Evolutionary conservation across 1,284 basidiomycete species (phyloP).

Genomic region (Naganishia sp.): DNA sequence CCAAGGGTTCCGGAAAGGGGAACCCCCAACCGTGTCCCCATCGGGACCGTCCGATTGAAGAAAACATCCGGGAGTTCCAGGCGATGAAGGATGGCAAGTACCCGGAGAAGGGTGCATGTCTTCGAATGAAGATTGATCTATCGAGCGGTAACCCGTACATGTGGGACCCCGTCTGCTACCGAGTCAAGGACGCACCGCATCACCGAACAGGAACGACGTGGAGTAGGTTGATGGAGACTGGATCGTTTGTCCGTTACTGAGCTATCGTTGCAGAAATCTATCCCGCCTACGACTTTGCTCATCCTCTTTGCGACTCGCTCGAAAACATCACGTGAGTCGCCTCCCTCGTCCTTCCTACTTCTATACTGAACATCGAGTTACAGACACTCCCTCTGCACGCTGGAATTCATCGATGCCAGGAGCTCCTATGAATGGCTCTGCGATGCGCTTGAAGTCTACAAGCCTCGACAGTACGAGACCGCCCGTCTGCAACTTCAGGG

Average conservation of each 20-base stretch:
- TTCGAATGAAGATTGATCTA: constrained; percentile 98
- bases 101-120: constrained; percentile 81
- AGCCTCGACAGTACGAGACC: constrained; percentile 97
- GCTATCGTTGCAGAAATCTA: constrained; percentile 52
- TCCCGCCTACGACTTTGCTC: constrained; percentile 97
- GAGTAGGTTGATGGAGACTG: constrained; percentile 58
- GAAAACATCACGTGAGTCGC: constrained; percentile 92
- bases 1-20: constrained; percentile 71
- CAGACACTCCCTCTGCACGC: constrained; percentile 96
- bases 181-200: constrained; percentile 86
- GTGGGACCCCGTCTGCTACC: constrained; percentile 99
- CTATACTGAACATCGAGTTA: constrained; percentile 5
- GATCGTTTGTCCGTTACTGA: not conserved
- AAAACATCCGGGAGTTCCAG: constrained; percentile 85
- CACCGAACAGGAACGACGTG: constrained; percentile 92
- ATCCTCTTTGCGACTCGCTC: constrained; percentile 97
- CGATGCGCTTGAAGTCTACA: constrained; percentile 93
- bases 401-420: constrained; percentile 93
- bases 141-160: constrained; percentile 94
- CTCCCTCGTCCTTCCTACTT: not conserved
- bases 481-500: constrained; percentile 92
- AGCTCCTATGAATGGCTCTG: constrained; percentile 99
- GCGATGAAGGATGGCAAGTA: constrained; percentile 92
- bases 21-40: constrained; percentile 83
- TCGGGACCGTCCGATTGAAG: constrained; percentile 76